Percentiles rank a stretch among this genome's conserved stretches.
These are phyloP conservation scores for Torulaspora indica DNA, from an alignment of 805 yeast genomes.

Conservation along the genomic window DNA sequence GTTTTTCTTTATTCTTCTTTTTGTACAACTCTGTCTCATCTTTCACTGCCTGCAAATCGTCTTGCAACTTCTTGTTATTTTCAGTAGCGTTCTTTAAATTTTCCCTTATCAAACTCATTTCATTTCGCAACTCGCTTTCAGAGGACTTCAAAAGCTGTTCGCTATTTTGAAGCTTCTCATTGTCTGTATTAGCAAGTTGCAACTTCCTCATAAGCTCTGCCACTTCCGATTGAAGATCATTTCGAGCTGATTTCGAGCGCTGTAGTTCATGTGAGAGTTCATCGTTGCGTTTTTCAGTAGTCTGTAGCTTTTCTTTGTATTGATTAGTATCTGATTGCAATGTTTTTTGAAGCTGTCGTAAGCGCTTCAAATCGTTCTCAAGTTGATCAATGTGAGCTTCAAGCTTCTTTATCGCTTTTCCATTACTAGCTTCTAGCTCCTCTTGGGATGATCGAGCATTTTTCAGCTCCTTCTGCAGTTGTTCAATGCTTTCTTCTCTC, in stretches of 20 bases:
- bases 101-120: background rate
- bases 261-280: slow-evolving; percentile 2
- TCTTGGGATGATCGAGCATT: background rate
- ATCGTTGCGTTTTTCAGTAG: background rate
- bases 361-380: background rate
- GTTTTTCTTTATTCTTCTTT: background rate
- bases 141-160: background rate
- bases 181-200: background rate
- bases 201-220: background rate
- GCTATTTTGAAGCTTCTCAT: background rate
- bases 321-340: background rate
- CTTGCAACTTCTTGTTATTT: background rate
- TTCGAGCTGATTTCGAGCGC: background rate
- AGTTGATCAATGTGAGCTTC: background rate
- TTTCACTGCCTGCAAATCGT: background rate
- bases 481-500: background rate
- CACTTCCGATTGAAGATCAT: slow-evolving; percentile 1
- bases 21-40: background rate
- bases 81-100: background rate
- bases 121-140: background rate
- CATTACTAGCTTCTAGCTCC: background rate
- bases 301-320: background rate
- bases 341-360: background rate
- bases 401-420: background rate
- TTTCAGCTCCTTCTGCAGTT: background rate